Evolutionary conservation across 1,284 basidiomycete genomes (phyloP).

Genomic region (Cutaneotrichosporon sp.): DNA sequence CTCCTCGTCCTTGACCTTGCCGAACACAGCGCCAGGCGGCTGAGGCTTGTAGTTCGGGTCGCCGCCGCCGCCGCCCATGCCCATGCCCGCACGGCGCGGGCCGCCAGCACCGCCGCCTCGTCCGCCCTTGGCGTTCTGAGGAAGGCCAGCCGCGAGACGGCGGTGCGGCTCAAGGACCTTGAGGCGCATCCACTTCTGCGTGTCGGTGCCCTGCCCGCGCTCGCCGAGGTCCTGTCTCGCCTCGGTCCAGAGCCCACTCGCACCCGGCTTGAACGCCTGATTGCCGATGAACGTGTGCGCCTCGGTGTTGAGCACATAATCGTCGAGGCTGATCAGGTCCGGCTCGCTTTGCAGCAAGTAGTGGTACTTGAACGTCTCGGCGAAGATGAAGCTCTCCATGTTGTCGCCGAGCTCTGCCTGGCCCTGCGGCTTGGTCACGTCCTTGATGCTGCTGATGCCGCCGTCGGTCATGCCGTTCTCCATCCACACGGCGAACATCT

Average conservation of each 20-base stretch:
- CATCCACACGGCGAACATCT: conserved; percentile 62
- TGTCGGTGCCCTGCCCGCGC: conserved; percentile 48
- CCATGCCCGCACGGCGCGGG: conserved; percentile 20
- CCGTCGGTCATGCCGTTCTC: conserved; percentile 48
- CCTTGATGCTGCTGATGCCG: conserved; percentile 54
- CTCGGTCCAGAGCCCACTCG: conserved; percentile 39
- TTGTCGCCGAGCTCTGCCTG: conserved; percentile 42
- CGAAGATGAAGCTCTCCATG: conserved; percentile 60
- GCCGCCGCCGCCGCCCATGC: conserved; percentile 38
- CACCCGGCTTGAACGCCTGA: conserved; percentile 35
- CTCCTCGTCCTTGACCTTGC: background rate
- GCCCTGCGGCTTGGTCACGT: conserved; percentile 49
- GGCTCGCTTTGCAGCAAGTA: conserved; percentile 58
- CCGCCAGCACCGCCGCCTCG: background rate
- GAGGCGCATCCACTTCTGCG: conserved; percentile 46
- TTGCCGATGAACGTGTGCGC: conserved; percentile 52
- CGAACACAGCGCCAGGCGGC: background rate
- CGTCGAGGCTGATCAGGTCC: conserved; percentile 59
- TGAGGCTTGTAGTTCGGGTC: conserved; percentile 11
- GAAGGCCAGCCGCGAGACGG: background rate
- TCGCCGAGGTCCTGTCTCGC: conserved; percentile 36
- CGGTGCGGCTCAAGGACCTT: conserved; percentile 22
- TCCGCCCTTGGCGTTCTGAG: background rate
- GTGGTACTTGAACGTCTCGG: conserved; percentile 60
- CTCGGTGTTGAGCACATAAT: conserved; percentile 61